Base-by-base conservation (phyloP, 345 rosid species). In the Aquilaria yunnanensis region DNA sequence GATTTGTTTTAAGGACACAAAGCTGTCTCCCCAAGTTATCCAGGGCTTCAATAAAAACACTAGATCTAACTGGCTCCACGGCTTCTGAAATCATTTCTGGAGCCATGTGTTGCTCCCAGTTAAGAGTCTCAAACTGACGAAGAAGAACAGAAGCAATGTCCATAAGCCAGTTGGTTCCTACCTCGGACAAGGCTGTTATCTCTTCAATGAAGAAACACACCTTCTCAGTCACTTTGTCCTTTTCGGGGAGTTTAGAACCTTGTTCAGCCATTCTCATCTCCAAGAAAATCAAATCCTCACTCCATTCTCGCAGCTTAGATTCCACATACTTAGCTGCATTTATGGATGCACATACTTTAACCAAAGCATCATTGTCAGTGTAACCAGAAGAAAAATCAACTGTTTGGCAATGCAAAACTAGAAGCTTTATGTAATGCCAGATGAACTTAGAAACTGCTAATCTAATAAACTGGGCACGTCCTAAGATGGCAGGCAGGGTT, bases 301-400 rank as follows among this genome's bases (percentile, higher is more conserved):
- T 80, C 97, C 97, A 85, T 54, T 85, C 88, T 71, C 72, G 81
- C 75, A 90, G 72, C 70, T 81, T 83, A 16, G 74, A 80, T 71
- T 78, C 86, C 13, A 87, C 73, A 66, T 77, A 87, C 57, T 78
- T 76, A 31, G 94, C 92, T 32, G 85, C 77, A 62, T 90, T 90
- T 63, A 87, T 83, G 1, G 81, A 80, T 56, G 75, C 79, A 72
- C 94, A 83, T 10, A 80, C 77, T 72, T 75, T 80, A 60, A 67
- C 54, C 31, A 85, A 62, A 59, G 72, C 63, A 54, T 74, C 76
- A n/a, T 65, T 78, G 47, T 72, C 76, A 12, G 63, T 62, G 63
- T 60, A 11, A 64, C 74, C 72, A 0, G 66, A 13, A 31, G 74
- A 72, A 34, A 79, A 63, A 59, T 73, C 83, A 46, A 29, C 71